Percentiles rank a stretch among this genome's conserved stretches.
These are phyloP conservation scores for Plicaturopsis crispa DNA, from an alignment of 768 basidiomycete species.

Conservation along the genomic window DNA sequence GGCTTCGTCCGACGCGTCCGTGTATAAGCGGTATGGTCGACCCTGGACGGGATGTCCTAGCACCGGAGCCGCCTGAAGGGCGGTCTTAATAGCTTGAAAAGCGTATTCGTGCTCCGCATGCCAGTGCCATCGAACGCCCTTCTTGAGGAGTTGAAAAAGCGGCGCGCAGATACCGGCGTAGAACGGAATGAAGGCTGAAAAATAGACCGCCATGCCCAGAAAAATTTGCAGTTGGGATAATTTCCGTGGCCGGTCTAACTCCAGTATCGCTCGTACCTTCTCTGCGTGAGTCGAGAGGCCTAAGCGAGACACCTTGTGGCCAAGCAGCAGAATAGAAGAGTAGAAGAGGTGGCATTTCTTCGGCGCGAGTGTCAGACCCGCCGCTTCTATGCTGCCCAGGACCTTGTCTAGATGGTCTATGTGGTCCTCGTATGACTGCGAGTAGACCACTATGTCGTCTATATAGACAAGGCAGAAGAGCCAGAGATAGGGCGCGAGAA, in stretches of 20 bases:
- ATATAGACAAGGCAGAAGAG: conserved; percentile 33
- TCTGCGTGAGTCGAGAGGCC: too few relatives aligned
- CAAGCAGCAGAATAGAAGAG: conserved; percentile 9
- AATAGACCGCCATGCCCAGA: conserved; percentile 31
- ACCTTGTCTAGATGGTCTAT: conserved; percentile 21
- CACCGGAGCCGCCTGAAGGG: conserved; percentile 24
- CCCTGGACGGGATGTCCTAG: conserved; percentile 20
- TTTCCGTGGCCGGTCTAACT: conserved; percentile 12
- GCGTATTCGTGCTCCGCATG: conserved; percentile 15
- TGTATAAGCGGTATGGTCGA: conserved; percentile 25
- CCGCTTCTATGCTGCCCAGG: conserved; percentile 17
- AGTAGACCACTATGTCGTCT: conserved; percentile 32
- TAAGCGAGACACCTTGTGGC: conserved; percentile 16
- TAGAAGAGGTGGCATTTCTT: too few relatives aligned
- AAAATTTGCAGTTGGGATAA: conserved; percentile 20
- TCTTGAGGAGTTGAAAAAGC: conserved; percentile 24
- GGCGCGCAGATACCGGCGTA: conserved; percentile 26
- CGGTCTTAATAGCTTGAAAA: conserved; percentile 20
- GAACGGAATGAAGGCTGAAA: conserved; percentile 25
- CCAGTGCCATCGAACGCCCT: conserved; percentile 18
- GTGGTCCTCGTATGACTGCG: conserved; percentile 20
- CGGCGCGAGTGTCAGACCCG: conserved; percentile 17
- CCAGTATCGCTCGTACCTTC: conserved; percentile 14
- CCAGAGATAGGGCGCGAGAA: conserved; percentile 28
- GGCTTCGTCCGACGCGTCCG: conserved; percentile 24